phyloP scores from a whole-genome alignment of 1,284 basidiomycete genomes.

The Pseudomicrostroma phylloplanum region DNA sequence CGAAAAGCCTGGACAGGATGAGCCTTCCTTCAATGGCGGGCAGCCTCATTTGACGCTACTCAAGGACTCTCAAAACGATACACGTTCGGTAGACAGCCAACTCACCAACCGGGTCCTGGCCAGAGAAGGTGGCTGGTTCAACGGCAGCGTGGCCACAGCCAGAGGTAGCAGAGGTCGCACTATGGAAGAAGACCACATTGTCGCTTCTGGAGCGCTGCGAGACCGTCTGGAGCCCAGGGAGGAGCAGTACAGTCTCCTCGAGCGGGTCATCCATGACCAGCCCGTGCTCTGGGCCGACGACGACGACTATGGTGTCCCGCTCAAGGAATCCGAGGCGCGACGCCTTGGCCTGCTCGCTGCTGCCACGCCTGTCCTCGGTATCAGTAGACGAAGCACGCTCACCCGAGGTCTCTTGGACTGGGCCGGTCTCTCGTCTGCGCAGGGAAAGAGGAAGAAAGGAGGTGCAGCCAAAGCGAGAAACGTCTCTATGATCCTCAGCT shows the following conservation, averaged over 20 bases:
- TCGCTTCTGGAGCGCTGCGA: constrained; percentile 26
- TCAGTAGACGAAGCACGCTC: neutral
- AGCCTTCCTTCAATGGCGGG: too few species aligned
- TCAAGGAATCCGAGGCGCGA: constrained; percentile 34
- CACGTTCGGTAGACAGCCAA: too few species aligned
- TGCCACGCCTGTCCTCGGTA: neutral
- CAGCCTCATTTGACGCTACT: too few species aligned
- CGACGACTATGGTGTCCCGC: constrained; percentile 39
- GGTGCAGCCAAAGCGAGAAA: neutral
- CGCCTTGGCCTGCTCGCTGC: constrained; percentile 27
- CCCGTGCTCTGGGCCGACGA: constrained; percentile 44
- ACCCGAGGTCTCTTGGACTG: constrained; percentile 2
- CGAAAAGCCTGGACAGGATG: too few species aligned
- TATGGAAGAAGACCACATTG: constrained; percentile 8
- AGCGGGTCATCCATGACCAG: constrained; percentile 21
- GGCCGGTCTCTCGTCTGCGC: neutral
- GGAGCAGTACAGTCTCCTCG: constrained; percentile 35
- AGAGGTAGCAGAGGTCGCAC: too few species aligned
- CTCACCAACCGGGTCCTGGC: too few species aligned
- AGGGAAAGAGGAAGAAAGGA: neutral
- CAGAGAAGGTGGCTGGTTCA: too few species aligned
- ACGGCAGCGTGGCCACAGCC: too few species aligned
- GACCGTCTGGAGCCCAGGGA: constrained; percentile 28
- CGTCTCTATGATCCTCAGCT: constrained; percentile 17
- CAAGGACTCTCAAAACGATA: too few species aligned